Conservation (phyloP, 345 rosid genomes). For the Citrus inodora region DNA sequence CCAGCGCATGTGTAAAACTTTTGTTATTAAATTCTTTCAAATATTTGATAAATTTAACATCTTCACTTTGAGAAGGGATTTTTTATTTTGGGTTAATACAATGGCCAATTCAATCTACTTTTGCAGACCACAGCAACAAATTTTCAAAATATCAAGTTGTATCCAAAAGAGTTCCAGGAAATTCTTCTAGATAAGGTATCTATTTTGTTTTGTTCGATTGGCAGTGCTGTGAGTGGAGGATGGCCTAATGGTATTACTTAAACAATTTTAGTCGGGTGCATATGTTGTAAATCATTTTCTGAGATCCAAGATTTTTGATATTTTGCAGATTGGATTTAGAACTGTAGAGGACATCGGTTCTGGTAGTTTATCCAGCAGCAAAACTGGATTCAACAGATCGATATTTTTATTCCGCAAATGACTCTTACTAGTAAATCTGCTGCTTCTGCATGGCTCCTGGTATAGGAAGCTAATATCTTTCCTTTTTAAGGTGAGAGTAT, state of each 20-base stretch:
- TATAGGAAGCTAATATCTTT: background rate
- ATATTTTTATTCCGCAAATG: slow-evolving; percentile 75
- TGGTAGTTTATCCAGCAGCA: slow-evolving; percentile 51
- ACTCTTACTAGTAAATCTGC: background rate
- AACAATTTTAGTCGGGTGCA: background rate
- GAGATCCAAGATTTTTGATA: background rate
- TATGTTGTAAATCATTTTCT: background rate
- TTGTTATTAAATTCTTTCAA: background rate
- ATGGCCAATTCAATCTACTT: background rate
- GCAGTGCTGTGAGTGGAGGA: background rate
- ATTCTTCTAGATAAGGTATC: slow-evolving; percentile 89
- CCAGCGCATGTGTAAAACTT: background rate
- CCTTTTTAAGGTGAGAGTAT: background rate
- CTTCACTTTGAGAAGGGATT: background rate
- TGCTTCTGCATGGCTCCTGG: background rate
- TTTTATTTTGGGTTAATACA: background rate
- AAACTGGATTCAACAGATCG: slow-evolving; percentile 73
- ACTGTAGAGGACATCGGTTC: slow-evolving; percentile 72
- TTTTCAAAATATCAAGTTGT: slow-evolving; percentile 41
- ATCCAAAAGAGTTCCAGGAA: slow-evolving; percentile 63
- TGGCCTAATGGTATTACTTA: background rate
- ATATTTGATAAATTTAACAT: background rate
- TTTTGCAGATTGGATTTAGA: slow-evolving; percentile 83
- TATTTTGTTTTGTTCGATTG: background rate
- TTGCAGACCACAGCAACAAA: slow-evolving; percentile 68